phyloP scores from a whole-genome alignment of 2,329 filamentous ascomycete species.

The Trichophaea hybrida region DNA sequence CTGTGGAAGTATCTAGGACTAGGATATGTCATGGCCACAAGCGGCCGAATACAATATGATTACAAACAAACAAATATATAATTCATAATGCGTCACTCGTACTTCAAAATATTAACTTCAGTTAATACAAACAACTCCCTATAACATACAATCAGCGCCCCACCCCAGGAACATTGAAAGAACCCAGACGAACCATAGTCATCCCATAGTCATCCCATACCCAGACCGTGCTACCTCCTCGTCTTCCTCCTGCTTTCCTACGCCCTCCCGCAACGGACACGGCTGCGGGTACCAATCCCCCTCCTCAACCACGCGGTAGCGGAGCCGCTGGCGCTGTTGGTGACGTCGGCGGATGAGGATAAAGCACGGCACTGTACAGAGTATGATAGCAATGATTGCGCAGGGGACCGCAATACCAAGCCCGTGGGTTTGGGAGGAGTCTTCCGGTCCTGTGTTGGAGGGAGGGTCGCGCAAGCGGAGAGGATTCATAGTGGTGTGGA shows the following conservation, averaged over 20 bases:
- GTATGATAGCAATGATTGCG: background rate
- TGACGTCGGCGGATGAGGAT: background rate
- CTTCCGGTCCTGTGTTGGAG: background rate
- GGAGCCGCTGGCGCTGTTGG: background rate
- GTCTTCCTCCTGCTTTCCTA: background rate
- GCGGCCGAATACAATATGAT: no score
- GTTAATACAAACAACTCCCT: no score
- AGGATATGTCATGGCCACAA: no score
- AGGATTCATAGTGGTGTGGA: background rate
- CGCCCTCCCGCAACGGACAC: background rate
- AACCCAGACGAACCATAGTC: no score
- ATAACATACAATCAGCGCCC: no score
- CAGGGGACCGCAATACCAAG: background rate
- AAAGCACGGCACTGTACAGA: background rate
- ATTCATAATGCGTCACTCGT: no score
- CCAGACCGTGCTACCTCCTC: background rate
- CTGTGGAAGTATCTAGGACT: no score
- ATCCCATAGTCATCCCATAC: no score
- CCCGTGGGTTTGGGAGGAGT: background rate
- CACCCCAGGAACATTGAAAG: no score
- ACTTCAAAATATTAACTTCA: no score
- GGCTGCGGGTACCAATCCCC: background rate
- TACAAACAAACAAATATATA: no score
- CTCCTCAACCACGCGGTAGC: background rate
- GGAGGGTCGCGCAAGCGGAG: background rate